phyloP scores from a whole-genome alignment of 768 basidiomycete genomes.

The Leccinum sublutescens region DNA sequence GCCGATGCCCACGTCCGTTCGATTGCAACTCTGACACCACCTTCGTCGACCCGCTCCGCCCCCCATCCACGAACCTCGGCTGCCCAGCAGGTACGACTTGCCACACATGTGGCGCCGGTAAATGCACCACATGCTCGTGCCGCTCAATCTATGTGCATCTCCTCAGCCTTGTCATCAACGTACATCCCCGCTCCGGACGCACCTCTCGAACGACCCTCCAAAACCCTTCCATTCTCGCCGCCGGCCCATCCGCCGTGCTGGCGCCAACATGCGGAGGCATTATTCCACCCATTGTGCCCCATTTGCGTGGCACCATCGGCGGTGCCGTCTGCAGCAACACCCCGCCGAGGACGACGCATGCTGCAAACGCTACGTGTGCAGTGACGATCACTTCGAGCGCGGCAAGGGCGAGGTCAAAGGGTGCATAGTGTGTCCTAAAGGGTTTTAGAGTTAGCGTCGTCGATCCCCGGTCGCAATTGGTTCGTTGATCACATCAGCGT shows the following conservation, averaged over 20 bases:
- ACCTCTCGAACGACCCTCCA: conserved; percentile 82
- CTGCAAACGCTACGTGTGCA: conserved; percentile 80
- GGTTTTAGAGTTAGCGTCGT: background rate
- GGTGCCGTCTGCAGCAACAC: conserved; percentile 91
- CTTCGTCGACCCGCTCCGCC: background rate
- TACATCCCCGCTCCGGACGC: conserved; percentile 18
- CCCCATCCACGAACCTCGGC: conserved; percentile 11
- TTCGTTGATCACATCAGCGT: background rate
- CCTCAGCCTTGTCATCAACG: background rate
- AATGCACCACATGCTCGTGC: conserved; percentile 78
- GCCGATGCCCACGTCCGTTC: background rate
- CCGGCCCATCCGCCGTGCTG: conserved; percentile 22
- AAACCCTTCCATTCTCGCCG: conserved; percentile 78
- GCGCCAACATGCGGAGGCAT: conserved; percentile 2
- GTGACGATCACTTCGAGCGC: conserved; percentile 73
- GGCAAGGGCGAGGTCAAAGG: conserved; percentile 85
- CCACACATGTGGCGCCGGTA: conserved; percentile 88
- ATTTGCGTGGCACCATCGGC: conserved; percentile 22
- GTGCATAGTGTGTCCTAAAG: conserved; percentile 52
- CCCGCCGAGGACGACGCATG: conserved; percentile 79
- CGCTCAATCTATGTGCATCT: conserved; percentile 61
- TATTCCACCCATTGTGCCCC: conserved; percentile 12
- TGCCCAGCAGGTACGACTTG: conserved; percentile 59
- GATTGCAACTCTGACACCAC: background rate
- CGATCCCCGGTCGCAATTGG: background rate